Conservation (phyloP, 2,329 filamentous ascomycete genomes). For the Verticillium alfalfae region DNA sequence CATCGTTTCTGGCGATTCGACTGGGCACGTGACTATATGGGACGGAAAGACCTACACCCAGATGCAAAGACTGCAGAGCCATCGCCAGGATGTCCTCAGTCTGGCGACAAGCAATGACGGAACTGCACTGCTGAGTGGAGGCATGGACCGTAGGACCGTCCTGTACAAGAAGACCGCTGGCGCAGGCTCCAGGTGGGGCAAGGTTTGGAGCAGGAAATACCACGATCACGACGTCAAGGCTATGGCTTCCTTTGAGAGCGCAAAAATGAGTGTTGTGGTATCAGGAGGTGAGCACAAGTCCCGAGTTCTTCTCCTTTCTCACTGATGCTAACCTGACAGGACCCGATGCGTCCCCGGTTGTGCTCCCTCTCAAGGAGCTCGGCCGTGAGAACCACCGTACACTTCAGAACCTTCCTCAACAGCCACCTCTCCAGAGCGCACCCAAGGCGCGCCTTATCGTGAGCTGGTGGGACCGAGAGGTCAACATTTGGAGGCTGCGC, state of each 20-base stretch:
- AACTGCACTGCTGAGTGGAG: slow-evolving; percentile 77
- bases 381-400: slow-evolving; percentile 78
- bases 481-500: slow-evolving; percentile 70
- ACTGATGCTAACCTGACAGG: slow-evolving; percentile 45
- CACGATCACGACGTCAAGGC: slow-evolving; percentile 95
- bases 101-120: slow-evolving; percentile 79
- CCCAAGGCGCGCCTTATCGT: slow-evolving; percentile 69
- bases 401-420: slow-evolving; percentile 79
- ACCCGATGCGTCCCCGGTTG: slow-evolving; percentile 76
- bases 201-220: slow-evolving; percentile 78
- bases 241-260: slow-evolving; percentile 84
- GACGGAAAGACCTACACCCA: slow-evolving; percentile 89
- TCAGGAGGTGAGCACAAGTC: slow-evolving; percentile 66
- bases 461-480: slow-evolving; percentile 87
- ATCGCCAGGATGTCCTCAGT: slow-evolving; percentile 86
- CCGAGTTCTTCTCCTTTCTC: neutral
- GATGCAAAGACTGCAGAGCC: slow-evolving; percentile 76
- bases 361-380: slow-evolving; percentile 69
- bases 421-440: slow-evolving; percentile 67
- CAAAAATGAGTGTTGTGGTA: slow-evolving; percentile 76
- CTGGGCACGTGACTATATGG: slow-evolving; percentile 89
- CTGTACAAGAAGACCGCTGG: slow-evolving; percentile 66
- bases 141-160: slow-evolving; percentile 84
- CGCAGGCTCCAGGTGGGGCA: slow-evolving; percentile 68
- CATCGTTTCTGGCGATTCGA: slow-evolving; percentile 91